phyloP scores from a whole-genome alignment of 2,329 filamentous ascomycete genomes.

The Corynespora cassiicola region DNA sequence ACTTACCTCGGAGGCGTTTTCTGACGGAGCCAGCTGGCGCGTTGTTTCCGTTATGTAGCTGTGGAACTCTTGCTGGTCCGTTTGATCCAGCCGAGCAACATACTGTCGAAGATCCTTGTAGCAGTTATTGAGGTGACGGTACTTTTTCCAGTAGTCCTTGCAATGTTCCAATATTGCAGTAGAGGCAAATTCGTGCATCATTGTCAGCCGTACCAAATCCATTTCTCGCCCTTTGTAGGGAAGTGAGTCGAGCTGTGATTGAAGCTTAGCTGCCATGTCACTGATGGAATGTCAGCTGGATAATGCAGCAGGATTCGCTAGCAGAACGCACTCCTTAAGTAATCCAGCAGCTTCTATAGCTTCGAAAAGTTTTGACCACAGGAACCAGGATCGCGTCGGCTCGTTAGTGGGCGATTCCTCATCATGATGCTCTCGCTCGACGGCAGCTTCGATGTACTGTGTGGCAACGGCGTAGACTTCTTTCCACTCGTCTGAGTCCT shows the following conservation, averaged over 20 bases:
- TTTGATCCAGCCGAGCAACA: slow-evolving; percentile 19
- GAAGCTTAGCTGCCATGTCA: too few relatives aligned
- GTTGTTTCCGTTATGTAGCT: slow-evolving; percentile 15
- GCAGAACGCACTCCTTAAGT: too few relatives aligned
- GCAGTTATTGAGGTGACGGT: slow-evolving; percentile 26
- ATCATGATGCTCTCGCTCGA: too few relatives aligned
- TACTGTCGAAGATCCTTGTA: slow-evolving; percentile 36
- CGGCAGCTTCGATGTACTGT: slow-evolving; percentile 17
- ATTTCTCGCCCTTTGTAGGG: slow-evolving; percentile 5
- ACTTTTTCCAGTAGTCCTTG: slow-evolving; percentile 28
- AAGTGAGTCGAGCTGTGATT: too few relatives aligned
- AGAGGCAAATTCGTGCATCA: neutral
- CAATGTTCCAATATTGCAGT: slow-evolving; percentile 12
- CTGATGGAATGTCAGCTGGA: too few relatives aligned
- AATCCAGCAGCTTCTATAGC: too few relatives aligned
- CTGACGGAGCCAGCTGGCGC: neutral
- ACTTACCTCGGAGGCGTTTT: slow-evolving; percentile 3
- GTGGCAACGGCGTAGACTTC: slow-evolving; percentile 24
- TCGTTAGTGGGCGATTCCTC: too few relatives aligned
- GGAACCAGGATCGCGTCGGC: too few relatives aligned
- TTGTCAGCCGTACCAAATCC: slow-evolving; percentile 4
- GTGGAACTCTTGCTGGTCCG: slow-evolving; percentile 22
- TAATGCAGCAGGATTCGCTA: too few relatives aligned
- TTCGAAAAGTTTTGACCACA: too few relatives aligned
- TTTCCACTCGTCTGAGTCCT: slow-evolving; percentile 18